Evolutionary conservation across 106 monocot species (phyloP).

Genomic region (Ottelia alismoides): DNA sequence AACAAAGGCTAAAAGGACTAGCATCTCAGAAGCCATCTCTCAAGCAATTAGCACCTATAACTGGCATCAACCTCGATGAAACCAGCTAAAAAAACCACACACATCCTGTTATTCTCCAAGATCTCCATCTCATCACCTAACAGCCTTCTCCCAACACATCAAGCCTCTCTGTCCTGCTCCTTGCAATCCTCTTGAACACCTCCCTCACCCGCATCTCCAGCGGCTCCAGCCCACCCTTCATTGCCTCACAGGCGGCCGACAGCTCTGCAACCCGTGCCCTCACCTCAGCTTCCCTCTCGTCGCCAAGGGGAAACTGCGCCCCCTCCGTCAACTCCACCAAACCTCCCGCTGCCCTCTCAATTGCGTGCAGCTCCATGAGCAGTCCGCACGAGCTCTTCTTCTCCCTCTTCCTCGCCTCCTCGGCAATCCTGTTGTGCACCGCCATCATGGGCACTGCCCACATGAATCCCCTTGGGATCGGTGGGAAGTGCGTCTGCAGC

Average conservation of each 20-base stretch:
- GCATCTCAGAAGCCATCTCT: no score
- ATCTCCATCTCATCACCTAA: no score
- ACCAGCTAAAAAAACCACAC: no score
- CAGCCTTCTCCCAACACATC: conserved; percentile 7
- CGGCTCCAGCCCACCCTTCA: conserved; percentile 13
- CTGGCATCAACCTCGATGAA: no score
- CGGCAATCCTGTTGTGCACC: no score
- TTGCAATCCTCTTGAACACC: conserved; percentile 21
- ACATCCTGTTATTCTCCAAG: no score
- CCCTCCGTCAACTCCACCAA: conserved; percentile 9
- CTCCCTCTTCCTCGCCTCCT: conserved; percentile 21
- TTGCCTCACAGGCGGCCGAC: conserved; percentile 1
- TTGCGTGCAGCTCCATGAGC: conserved; percentile 16
- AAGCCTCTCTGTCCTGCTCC: conserved; percentile 16
- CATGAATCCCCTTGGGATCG: no score
- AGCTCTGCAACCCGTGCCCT: conserved; percentile 12
- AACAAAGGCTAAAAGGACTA: no score
- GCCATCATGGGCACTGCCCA: no score
- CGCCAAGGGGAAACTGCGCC: conserved; percentile 3
- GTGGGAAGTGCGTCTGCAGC: no score
- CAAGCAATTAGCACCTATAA: no score
- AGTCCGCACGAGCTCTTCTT: conserved; percentile 11
- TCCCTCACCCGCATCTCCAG: conserved; percentile 17
- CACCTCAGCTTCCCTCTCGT: conserved; percentile 13
- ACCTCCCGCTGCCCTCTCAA: conserved; percentile 7